A percentile compares a stretch with the other conserved stretches of the same genome.
Evolutionary conservation across 2,329 filamentous ascomycete genomes (phyloP).

Genomic region (Epichloe typhina): DNA sequence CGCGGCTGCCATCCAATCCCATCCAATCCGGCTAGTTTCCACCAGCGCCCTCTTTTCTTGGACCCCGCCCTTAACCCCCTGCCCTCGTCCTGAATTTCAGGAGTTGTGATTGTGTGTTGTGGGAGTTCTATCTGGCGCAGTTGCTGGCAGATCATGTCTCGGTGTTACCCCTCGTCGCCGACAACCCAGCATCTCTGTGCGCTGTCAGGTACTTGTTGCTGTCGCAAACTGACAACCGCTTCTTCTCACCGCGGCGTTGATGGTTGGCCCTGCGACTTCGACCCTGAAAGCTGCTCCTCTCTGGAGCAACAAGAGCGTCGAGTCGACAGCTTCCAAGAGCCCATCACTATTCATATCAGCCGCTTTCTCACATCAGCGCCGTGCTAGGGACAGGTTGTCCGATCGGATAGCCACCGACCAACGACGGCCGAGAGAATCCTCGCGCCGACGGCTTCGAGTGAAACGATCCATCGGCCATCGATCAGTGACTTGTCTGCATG

Average conservation of each 20-base stretch:
- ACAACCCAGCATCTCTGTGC: background rate
- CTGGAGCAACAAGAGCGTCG: slow-evolving; percentile 9
- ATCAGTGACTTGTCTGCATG: background rate
- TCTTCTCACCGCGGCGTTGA: slow-evolving; percentile 2
- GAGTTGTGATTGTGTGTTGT: background rate
- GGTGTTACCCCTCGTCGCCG: slow-evolving; percentile 11
- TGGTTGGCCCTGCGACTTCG: slow-evolving; percentile 1
- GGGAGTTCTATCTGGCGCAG: background rate
- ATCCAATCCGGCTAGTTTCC: background rate
- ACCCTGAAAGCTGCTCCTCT: background rate
- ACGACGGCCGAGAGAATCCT: background rate
- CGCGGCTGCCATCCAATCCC: background rate
- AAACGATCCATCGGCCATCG: background rate
- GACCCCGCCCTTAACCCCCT: slow-evolving; percentile 4
- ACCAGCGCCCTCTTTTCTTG: background rate
- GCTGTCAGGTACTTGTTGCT: background rate
- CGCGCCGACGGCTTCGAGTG: background rate
- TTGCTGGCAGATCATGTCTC: slow-evolving; percentile 26
- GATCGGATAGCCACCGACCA: slow-evolving; percentile 2
- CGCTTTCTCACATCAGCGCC: background rate
- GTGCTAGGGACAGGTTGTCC: background rate
- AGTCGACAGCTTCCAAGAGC: slow-evolving; percentile 8
- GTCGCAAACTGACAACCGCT: slow-evolving; percentile 2
- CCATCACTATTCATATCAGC: background rate
- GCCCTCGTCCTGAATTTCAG: slow-evolving; percentile 2